Conservation (phyloP, 2,329 filamentous ascomycete genomes). For the Ampelomyces quisqualis region DNA sequence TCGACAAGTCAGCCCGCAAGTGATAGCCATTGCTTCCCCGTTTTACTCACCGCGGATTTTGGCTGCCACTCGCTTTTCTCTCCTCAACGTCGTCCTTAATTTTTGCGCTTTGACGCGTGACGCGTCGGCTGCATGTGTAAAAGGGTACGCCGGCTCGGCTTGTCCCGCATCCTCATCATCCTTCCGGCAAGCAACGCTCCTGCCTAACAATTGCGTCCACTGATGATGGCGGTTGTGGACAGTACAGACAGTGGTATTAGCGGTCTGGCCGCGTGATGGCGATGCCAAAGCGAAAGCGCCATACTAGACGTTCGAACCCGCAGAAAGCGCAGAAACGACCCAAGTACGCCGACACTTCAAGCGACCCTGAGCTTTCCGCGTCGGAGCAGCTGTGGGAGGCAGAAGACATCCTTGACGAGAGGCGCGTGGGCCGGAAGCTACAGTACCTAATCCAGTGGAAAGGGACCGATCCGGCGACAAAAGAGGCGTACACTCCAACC, state of each 20-base stretch:
- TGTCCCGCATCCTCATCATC: neutral
- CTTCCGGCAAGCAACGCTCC: slow-evolving; percentile 1
- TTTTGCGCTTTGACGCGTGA: too few relatives aligned
- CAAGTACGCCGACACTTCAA: slow-evolving; percentile 12
- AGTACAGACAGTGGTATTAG: slow-evolving; percentile 4
- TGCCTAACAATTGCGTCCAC: neutral
- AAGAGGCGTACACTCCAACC: slow-evolving; percentile 50
- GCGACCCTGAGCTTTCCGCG: slow-evolving; percentile 5
- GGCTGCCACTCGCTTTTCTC: too few relatives aligned
- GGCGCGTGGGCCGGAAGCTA: slow-evolving; percentile 21
- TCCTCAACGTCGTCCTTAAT: too few relatives aligned
- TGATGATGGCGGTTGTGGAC: slow-evolving; percentile 23
- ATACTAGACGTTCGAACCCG: slow-evolving; percentile 9
- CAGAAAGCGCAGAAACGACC: slow-evolving; percentile 24
- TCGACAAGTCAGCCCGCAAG: too few relatives aligned
- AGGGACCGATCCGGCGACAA: slow-evolving; percentile 51
- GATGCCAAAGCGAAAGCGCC: slow-evolving; percentile 26
- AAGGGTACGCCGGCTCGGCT: slow-evolving; percentile 1
- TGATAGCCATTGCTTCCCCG: too few relatives aligned
- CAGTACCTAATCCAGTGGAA: slow-evolving; percentile 61
- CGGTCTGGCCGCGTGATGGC: slow-evolving; percentile 32
- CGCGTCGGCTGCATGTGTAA: slow-evolving; percentile 1
- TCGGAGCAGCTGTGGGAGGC: slow-evolving; percentile 10
- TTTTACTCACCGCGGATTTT: too few relatives aligned
- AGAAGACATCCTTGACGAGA: slow-evolving; percentile 20